Evolutionary conservation across 257 asterid genomes (phyloP).

Genomic region (Verbascum thapsus): DNA sequence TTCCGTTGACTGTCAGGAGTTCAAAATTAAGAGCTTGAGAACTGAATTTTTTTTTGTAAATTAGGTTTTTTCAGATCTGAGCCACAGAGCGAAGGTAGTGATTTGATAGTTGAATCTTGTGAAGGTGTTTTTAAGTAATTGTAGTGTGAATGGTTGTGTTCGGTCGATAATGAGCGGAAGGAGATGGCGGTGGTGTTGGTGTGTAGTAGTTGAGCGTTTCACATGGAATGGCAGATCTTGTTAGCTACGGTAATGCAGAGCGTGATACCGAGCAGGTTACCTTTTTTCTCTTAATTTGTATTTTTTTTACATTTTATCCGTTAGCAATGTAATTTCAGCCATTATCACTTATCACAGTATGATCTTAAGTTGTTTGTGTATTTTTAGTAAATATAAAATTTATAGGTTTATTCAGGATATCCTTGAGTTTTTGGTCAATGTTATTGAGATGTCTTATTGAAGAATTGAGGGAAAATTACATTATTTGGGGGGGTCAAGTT

Average conservation of each 20-base stretch:
- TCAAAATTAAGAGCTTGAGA: slow-evolving; percentile 5
- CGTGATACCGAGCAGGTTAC: slow-evolving; percentile 88
- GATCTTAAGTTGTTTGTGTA: no score
- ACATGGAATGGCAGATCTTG: slow-evolving; percentile 99
- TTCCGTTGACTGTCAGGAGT: slow-evolving; percentile 28
- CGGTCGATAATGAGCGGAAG: slow-evolving; percentile 89
- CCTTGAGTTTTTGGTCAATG: no score
- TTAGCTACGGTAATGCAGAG: slow-evolving; percentile 74
- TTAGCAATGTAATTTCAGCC: neutral
- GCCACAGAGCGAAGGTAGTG: slow-evolving; percentile 14
- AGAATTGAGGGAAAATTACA: no score
- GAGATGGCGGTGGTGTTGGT: slow-evolving; percentile 76
- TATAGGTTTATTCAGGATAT: no score
- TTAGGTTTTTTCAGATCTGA: slow-evolving; percentile 38
- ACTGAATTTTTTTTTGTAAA: slow-evolving; percentile 5
- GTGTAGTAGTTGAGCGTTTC: slow-evolving; percentile 69
- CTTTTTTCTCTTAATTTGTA: slow-evolving; percentile 23
- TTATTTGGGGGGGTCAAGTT: no score
- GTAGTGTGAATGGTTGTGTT: slow-evolving; percentile 65
- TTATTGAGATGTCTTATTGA: neutral
- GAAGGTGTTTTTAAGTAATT: no score
- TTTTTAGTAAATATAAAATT: neutral
- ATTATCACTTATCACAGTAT: slow-evolving; percentile 17
- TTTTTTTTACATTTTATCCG: no score
- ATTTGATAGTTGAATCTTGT: slow-evolving; percentile 27